Conservation (phyloP, 2,329 filamentous ascomycete genomes). For the Hypomyces rosellus region DNA sequence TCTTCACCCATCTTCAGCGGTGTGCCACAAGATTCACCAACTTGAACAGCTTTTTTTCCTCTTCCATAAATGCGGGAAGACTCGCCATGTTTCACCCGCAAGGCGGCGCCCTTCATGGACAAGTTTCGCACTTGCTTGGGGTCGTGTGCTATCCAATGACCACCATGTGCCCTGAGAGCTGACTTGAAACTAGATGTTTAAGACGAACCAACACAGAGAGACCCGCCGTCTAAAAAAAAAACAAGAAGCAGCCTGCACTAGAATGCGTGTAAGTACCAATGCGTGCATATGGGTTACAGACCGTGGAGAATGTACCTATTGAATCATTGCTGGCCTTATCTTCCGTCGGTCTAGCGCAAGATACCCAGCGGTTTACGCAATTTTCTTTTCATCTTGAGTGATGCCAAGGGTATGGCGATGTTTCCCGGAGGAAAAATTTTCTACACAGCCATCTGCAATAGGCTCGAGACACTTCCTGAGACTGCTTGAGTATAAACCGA, state of each 20-base stretch:
- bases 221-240: slow-evolving; percentile 9
- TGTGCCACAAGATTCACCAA: neutral
- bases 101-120: neutral
- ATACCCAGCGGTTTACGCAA: slow-evolving; percentile 11
- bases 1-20: neutral
- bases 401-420: neutral
- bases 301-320: no score
- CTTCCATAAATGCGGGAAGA: no score
- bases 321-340: slow-evolving; percentile 8
- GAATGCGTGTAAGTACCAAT: slow-evolving; percentile 4
- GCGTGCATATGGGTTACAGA: neutral
- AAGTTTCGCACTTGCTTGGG: neutral
- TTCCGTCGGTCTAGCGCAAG: slow-evolving; percentile 10
- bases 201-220: slow-evolving; percentile 4
- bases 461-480: no score
- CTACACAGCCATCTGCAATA: no score
- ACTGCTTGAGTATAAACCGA: no score
- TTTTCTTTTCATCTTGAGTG: neutral
- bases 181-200: slow-evolving; percentile 1
- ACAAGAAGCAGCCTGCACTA: neutral
- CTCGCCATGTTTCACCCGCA: neutral
- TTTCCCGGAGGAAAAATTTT: neutral
- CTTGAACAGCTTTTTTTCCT: no score
- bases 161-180: slow-evolving; percentile 5
- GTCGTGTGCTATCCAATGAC: neutral